phyloP scores from a whole-genome alignment of 441 rosid genomes.

The Populus trichocarpa region DNA sequence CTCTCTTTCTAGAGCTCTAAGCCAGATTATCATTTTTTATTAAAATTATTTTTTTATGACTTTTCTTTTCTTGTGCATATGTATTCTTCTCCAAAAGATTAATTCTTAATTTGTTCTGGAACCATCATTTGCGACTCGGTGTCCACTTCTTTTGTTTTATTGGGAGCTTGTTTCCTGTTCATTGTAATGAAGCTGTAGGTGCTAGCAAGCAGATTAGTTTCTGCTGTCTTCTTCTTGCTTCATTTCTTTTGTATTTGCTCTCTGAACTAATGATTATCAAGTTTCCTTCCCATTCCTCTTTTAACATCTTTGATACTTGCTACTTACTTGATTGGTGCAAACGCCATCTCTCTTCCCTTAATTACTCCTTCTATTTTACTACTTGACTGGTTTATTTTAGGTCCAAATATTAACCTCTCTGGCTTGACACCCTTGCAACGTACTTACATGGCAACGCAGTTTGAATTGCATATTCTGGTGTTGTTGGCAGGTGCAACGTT shows the following conservation, averaged over 20 bases:
- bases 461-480: neutral
- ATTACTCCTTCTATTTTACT: slow-evolving; percentile 2
- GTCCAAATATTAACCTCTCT: no score
- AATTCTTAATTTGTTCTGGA: neutral
- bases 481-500: slow-evolving; percentile 71
- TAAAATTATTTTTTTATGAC: slow-evolving; percentile 23
- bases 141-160: neutral
- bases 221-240: slow-evolving; percentile 42
- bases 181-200: slow-evolving; percentile 19
- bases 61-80: no score
- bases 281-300: slow-evolving; percentile 15
- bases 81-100: neutral
- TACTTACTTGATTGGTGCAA: slow-evolving; percentile 11
- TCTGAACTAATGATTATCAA: slow-evolving; percentile 40
- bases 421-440: neutral
- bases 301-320: slow-evolving; percentile 26
- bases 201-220: slow-evolving; percentile 26
- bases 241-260: slow-evolving; percentile 15
- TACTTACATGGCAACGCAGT: neutral
- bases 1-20: neutral
- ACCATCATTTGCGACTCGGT: neutral
- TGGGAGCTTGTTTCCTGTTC: slow-evolving; percentile 20
- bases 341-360: slow-evolving; percentile 11
- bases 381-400: no score
- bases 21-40: neutral